Percentiles rank a stretch among this genome's conserved stretches.
Evolutionary conservation across 441 rosid genomes (phyloP).

Genomic region (Mallotus japonicus): DNA sequence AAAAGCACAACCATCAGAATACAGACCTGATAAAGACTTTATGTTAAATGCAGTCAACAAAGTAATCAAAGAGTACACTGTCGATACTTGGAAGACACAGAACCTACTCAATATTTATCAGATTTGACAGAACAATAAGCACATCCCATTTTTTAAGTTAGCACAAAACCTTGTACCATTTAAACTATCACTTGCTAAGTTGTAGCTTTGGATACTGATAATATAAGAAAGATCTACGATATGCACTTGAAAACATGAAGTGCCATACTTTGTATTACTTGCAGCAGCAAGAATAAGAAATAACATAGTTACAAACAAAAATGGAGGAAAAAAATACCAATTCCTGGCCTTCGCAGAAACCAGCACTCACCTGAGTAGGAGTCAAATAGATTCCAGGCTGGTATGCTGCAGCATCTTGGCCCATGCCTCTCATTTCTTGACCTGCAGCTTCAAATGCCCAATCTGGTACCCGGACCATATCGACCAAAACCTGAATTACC

Average conservation of each 20-base stretch:
- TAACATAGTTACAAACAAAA: not conserved
- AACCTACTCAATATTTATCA: not conserved
- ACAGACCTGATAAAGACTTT: constrained; percentile 5
- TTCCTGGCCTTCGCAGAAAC: constrained; percentile 9
- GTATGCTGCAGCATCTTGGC: constrained; percentile 84
- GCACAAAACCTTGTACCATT: not conserved
- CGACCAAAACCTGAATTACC: constrained; percentile 70
- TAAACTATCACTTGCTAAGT: not conserved
- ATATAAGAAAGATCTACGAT: not conserved
- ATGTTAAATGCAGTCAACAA: not conserved
- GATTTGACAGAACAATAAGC: not conserved
- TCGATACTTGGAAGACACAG: not conserved
- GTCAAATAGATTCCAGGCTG: constrained; percentile 96
- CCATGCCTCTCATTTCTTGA: constrained; percentile 95
- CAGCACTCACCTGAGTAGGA: constrained; percentile 69
- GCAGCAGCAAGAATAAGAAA: not conserved
- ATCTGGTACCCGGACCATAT: constrained; percentile 92
- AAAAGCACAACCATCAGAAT: constrained; percentile 7
- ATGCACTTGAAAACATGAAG: not conserved
- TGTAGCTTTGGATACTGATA: not conserved
- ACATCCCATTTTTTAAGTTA: not conserved
- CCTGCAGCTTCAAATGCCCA: constrained; percentile 99
- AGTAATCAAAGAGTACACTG: not conserved
- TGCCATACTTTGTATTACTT: not conserved
- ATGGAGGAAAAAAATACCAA: not conserved